Conservation (phyloP, 495 filamentous ascomycete species). For the Bacidia gigantensis region DNA sequence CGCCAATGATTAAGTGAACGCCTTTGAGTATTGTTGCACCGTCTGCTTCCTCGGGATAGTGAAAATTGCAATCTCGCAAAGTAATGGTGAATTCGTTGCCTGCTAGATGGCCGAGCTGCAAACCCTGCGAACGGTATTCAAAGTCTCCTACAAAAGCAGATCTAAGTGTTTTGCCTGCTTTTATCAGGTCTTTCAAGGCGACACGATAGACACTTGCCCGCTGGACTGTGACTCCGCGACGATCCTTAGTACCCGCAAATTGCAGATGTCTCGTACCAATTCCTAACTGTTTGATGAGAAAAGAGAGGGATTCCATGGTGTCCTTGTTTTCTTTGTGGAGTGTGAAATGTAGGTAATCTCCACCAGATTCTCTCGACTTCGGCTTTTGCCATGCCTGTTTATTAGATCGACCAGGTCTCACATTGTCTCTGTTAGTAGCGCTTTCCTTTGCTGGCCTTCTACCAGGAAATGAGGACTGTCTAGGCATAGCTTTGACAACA, state of each 20-base stretch:
- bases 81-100: constrained; percentile 92
- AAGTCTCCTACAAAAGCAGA: constrained; percentile 64
- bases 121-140: constrained; percentile 48
- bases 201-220: constrained; percentile 60
- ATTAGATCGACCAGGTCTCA: constrained; percentile 11
- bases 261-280: constrained; percentile 56
- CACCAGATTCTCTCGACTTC: constrained; percentile 51
- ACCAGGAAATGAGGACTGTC: constrained; percentile 25
- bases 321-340: constrained; percentile 98
- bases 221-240: constrained; percentile 77
- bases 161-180: constrained; percentile 47
- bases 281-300: constrained; percentile 53
- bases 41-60: constrained; percentile 31
- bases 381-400: constrained; percentile 21
- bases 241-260: constrained; percentile 90
- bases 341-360: constrained; percentile 78
- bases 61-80: constrained; percentile 63
- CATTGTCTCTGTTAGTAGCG: neutral
- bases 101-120: constrained; percentile 67
- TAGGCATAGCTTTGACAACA: constrained; percentile 37
- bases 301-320: constrained; percentile 81
- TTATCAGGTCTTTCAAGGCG: constrained; percentile 45
- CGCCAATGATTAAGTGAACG: constrained; percentile 40
- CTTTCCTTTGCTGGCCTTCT: constrained; percentile 10
- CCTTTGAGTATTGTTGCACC: constrained; percentile 23